phyloP scores from a whole-genome alignment of 306 rosid genomes.

The Cotoneaster glaucophyllus region DNA sequence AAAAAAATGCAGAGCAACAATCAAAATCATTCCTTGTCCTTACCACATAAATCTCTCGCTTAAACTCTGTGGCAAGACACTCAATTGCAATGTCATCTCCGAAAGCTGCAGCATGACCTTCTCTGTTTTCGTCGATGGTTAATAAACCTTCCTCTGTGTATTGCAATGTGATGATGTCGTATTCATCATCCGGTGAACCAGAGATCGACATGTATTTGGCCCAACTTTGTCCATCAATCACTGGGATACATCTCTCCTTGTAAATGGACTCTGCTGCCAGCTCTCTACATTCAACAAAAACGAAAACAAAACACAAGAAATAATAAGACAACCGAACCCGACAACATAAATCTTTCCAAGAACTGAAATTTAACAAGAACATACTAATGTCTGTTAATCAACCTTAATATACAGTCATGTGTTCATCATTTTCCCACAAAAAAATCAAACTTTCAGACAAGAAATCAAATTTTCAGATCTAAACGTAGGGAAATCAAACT shows the following conservation, averaged over 20 bases:
- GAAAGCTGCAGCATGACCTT: conserved; percentile 93
- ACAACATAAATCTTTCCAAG: neutral
- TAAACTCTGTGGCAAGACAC: conserved; percentile 95
- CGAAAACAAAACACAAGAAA: conserved; percentile 14
- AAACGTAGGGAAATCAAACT: too few relatives aligned
- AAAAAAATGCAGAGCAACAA: neutral
- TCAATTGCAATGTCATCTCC: conserved; percentile 98
- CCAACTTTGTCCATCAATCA: conserved; percentile 82
- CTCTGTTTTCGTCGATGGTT: conserved; percentile 78
- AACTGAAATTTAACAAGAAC: neutral
- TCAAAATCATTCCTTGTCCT: conserved; percentile 12
- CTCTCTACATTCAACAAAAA: conserved; percentile 49
- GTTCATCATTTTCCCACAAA: neutral
- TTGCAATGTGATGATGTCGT: conserved; percentile 89
- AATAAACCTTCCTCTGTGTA: conserved; percentile 90
- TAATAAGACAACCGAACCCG: neutral
- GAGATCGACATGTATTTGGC: conserved; percentile 94
- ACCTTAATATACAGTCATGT: neutral
- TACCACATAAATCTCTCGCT: conserved; percentile 93
- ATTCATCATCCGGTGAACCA: conserved; percentile 74
- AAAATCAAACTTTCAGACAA: neutral
- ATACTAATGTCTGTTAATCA: neutral
- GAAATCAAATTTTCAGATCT: neutral
- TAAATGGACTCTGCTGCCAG: conserved; percentile 88
- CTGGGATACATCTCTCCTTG: conserved; percentile 81